phyloP scores from a whole-genome alignment of 768 basidiomycete genomes.

The Lyophyllum shimeji region DNA sequence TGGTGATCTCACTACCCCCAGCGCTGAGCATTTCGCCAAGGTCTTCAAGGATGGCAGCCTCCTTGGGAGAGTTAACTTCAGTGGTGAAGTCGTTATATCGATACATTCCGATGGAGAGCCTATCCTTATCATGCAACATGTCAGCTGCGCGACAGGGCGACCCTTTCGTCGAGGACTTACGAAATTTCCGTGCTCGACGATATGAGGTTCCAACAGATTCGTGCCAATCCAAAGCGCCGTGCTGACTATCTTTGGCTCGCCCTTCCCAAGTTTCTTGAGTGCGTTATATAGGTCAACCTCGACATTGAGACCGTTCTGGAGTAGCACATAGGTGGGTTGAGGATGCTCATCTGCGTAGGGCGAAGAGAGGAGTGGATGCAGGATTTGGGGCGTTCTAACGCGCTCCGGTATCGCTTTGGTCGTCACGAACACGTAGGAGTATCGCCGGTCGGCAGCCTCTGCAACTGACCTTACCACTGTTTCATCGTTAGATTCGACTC shows the following conservation, averaged over 20 bases:
- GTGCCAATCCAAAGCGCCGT: constrained; percentile 55
- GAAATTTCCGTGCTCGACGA: constrained; percentile 51
- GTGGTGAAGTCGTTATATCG: constrained; percentile 41
- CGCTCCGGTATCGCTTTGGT: constrained; percentile 76
- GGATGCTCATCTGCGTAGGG: constrained; percentile 43
- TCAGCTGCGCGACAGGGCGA: background rate
- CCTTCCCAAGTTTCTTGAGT: constrained; percentile 36
- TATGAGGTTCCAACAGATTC: constrained; percentile 44
- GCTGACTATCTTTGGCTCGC: constrained; percentile 52
- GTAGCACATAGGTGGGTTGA: constrained; percentile 59
- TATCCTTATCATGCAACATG: constrained; percentile 38
- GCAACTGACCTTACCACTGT: constrained; percentile 58
- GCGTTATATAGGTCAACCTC: constrained; percentile 65
- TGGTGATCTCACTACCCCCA: constrained; percentile 46
- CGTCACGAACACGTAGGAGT: constrained; percentile 64
- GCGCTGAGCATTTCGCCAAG: constrained; percentile 42
- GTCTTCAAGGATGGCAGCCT: constrained; percentile 41
- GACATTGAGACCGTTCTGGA: constrained; percentile 75
- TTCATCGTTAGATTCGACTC: background rate
- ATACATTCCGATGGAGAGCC: constrained; percentile 54
- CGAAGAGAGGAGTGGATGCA: constrained; percentile 52
- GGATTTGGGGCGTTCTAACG: constrained; percentile 50
- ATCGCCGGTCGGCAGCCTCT: constrained; percentile 60
- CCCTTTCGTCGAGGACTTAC: constrained; percentile 31
- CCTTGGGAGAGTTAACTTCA: constrained; percentile 40